Conservation (phyloP, 495 filamentous ascomycete species). For the Talaromyces liani region DNA sequence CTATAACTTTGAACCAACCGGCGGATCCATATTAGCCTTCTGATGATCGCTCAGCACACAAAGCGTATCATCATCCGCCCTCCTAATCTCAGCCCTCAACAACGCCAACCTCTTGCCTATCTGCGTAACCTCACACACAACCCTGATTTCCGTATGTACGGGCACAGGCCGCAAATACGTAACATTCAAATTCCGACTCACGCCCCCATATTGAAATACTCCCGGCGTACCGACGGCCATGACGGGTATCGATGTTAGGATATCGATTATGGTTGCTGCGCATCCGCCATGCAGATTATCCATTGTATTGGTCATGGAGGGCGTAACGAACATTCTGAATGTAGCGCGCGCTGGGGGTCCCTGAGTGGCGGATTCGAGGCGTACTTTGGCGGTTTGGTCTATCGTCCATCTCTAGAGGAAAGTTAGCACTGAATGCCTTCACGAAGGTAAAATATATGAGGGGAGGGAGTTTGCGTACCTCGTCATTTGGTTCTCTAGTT, state of each 20-base stretch:
- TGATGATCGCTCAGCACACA: conserved; percentile 61
- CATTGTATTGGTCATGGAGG: conserved; percentile 49
- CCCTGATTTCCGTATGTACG: conserved; percentile 36
- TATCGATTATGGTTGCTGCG: conserved; percentile 58
- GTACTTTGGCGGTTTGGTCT: conserved; percentile 26
- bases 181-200: conserved; percentile 57
- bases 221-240: conserved; percentile 50
- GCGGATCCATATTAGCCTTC: conserved; percentile 57
- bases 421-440: background rate
- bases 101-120: conserved; percentile 51
- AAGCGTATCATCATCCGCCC: conserved; percentile 41
- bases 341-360: conserved; percentile 26
- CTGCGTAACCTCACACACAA: conserved; percentile 57
- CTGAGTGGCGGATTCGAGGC: conserved; percentile 33
- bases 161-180: conserved; percentile 61
- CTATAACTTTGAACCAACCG: conserved; percentile 14
- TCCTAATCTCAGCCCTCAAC: conserved; percentile 32
- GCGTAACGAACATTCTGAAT: conserved; percentile 42
- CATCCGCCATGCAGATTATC: conserved; percentile 66
- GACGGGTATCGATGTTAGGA: conserved; percentile 54
- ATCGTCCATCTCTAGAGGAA: conserved; percentile 29
- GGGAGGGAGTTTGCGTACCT: background rate
- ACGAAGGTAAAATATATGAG: background rate
- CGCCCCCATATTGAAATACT: conserved; percentile 55
- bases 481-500: background rate